A percentile compares a stretch with the other conserved stretches of the same genome.
phyloP scores from a whole-genome alignment of 768 basidiomycete species.

The Mycena metata region DNA sequence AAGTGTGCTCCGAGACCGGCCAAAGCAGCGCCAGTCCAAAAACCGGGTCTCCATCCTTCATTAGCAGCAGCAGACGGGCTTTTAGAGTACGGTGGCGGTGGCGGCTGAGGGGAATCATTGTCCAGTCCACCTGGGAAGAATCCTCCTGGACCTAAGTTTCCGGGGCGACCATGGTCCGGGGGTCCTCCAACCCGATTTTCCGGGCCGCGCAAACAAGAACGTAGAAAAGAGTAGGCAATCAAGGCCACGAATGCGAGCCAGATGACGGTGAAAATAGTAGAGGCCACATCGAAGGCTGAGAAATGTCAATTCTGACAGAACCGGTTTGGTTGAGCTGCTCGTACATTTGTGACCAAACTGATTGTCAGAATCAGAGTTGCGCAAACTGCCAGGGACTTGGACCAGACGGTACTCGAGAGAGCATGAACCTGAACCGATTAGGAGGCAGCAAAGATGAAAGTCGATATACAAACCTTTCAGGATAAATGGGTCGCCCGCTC shows the following conservation, averaged over 20 bases:
- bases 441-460: neutral
- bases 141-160: conserved; percentile 53
- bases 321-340: neutral
- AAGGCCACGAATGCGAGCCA: conserved; percentile 68
- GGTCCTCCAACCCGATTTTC: conserved; percentile 45
- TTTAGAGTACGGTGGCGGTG: conserved; percentile 77
- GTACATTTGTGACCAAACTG: conserved; percentile 35
- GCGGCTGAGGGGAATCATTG: conserved; percentile 61
- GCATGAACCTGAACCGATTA: conserved; percentile 75
- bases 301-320: neutral
- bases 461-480: conserved; percentile 72
- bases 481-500: conserved; percentile 86
- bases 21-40: conserved; percentile 86
- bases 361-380: conserved; percentile 49
- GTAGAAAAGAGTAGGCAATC: conserved; percentile 70
- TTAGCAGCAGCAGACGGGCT: conserved; percentile 41
- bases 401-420: conserved; percentile 87
- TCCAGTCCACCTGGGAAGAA: conserved; percentile 68
- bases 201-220: conserved; percentile 62
- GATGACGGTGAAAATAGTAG: conserved; percentile 66
- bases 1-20: conserved; percentile 78
- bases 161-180: conserved; percentile 51
- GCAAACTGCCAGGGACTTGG: conserved; percentile 68
- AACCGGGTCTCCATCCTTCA: conserved; percentile 67
- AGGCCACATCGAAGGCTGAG: conserved; percentile 62